Conservation (phyloP, 345 rosid genomes). For the Gossypium mustelinum region DNA sequence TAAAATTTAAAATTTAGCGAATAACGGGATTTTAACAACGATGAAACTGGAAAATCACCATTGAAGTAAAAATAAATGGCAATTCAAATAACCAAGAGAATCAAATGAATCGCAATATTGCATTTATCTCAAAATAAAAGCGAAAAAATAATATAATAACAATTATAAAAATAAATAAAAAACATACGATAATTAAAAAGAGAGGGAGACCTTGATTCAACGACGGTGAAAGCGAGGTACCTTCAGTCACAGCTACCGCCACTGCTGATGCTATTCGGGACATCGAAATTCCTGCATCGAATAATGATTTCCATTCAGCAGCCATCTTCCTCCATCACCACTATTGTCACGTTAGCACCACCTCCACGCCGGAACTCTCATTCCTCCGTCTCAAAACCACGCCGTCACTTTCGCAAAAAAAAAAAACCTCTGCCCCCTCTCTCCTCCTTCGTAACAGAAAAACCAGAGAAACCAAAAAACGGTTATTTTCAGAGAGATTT, state of each 20-base stretch:
- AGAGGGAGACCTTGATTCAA: slow-evolving; percentile 48
- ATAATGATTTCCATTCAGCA: slow-evolving; percentile 63
- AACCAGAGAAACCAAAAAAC: slow-evolving; percentile 11
- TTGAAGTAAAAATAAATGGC: not conserved
- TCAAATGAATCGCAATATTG: not conserved
- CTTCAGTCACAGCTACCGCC: slow-evolving; percentile 27
- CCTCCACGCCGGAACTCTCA: slow-evolving; percentile 23
- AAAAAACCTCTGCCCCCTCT: not conserved
- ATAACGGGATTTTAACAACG: not conserved
- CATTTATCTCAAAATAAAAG: no score
- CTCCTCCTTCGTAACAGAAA: slow-evolving; percentile 6
- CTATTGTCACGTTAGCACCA: slow-evolving; percentile 26
- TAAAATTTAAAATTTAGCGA: not conserved
- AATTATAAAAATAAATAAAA: not conserved
- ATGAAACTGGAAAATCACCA: not conserved
- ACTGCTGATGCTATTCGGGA: slow-evolving; percentile 25
- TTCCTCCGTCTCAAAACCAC: slow-evolving; percentile 7
- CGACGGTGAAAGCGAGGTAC: slow-evolving; percentile 57
- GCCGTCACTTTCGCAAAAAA: slow-evolving; percentile 12
- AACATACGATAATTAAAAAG: not conserved
- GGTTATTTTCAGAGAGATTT: not conserved
- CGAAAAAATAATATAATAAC: not conserved
- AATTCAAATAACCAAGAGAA: slow-evolving; percentile 16
- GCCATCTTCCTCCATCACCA: slow-evolving; percentile 41
- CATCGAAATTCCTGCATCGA: slow-evolving; percentile 75